Base-by-base conservation (phyloP, 495 filamentous ascomycete species). In the Penicillium lagena region DNA sequence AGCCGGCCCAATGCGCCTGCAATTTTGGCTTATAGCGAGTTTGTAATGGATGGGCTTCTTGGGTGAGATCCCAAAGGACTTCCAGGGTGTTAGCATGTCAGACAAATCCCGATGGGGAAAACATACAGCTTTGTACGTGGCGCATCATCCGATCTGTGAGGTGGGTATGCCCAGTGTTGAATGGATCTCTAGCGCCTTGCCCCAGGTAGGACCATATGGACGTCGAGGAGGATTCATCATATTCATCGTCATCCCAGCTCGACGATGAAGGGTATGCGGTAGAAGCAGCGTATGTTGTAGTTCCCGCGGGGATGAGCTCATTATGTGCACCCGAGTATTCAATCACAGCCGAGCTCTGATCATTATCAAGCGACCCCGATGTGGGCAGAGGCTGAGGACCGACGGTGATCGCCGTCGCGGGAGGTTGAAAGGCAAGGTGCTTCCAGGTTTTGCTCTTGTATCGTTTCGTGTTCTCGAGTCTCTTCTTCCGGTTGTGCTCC, bases 401-500 rank as follows among this genome's bases (percentile, higher is more conserved):
- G 22, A 22, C 22, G 0, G 22, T 22, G 2, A 22, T 0, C 22
- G 22, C 22, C 22, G 22, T 63, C 39, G 65, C 60, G 7, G 59
- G 58, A 0, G 67, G 59, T 42, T 65, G 65, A 36, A 64, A 73
- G 38, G 67, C 60, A 36, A 70, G 45, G n/a, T 68, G 62, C 32
- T 71, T 71, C 58, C 60, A 72, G 12, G 64, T 57, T 49, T 73
- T 70, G 50, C 54, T 62, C 38, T 71, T 73, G 50, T 71, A 68
- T 11, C 63, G 62, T 38, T 68, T 66, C 3, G 66, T 72, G 35
- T 58, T 72, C 13, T 71, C 68, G 33, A 71, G 47, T 34, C 70
- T 55, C 44, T 73, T 73, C 51, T 72, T 73, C 45, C 70, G 67
- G 54, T 73, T 73, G 46, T 73, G 70, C 41, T 73, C 70, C 29